Evolutionary conservation across 768 basidiomycete genomes (phyloP).

Genomic region (Trametes sanguinea): DNA sequence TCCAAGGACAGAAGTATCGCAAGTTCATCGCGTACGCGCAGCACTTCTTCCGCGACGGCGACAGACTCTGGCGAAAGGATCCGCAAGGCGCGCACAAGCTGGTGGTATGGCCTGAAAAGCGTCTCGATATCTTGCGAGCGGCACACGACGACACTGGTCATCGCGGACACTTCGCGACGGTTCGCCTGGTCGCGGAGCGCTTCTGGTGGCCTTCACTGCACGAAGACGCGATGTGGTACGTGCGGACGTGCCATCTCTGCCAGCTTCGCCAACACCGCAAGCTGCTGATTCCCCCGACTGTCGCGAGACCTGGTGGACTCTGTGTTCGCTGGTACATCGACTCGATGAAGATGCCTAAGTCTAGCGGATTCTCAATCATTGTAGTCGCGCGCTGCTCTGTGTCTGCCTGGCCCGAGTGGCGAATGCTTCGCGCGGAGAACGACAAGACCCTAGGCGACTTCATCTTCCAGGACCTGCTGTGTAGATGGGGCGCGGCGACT

Average conservation of each 20-base stretch:
- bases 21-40: no score
- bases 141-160: constrained; percentile 27
- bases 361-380: constrained; percentile 37
- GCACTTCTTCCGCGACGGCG: no score
- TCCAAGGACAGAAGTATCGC: no score
- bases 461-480: constrained; percentile 39
- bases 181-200: background rate
- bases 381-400: constrained; percentile 41
- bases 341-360: constrained; percentile 42
- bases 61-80: constrained; percentile 11
- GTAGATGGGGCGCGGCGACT: constrained; percentile 26
- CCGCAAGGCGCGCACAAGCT: constrained; percentile 18
- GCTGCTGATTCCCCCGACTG: constrained; percentile 26
- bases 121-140: background rate
- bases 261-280: constrained; percentile 32
- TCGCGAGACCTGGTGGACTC: constrained; percentile 23
- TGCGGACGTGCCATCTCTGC: constrained; percentile 40
- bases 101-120: background rate
- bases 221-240: constrained; percentile 23
- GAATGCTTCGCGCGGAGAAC: constrained; percentile 33
- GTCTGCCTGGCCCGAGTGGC: constrained; percentile 36
- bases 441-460: constrained; percentile 31
- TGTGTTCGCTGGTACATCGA: constrained; percentile 43
- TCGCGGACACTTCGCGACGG: constrained; percentile 20
- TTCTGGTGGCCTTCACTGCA: constrained; percentile 33